Conservation (phyloP, 208 protist species). For the Entamoeba moshkovskii region DNA sequence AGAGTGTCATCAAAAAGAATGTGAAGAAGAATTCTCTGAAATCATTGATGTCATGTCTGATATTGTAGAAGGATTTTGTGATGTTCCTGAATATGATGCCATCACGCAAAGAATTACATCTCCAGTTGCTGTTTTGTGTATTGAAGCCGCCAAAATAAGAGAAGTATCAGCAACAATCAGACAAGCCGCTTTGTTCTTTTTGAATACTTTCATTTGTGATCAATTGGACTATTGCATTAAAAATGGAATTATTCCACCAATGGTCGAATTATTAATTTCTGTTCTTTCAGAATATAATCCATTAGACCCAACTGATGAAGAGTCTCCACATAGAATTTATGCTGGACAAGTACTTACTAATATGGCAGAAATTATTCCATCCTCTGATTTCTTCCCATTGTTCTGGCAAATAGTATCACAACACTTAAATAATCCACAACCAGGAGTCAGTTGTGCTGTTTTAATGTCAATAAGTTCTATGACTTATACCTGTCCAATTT, state of each 20-base stretch:
- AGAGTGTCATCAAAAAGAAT: neutral
- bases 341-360: neutral
- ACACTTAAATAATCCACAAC: neutral
- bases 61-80: neutral
- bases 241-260: neutral
- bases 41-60: neutral
- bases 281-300: neutral
- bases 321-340: neutral
- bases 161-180: neutral
- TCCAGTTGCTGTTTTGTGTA: neutral
- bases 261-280: neutral
- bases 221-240: neutral
- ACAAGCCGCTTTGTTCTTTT: neutral
- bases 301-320: neutral
- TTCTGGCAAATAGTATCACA: neutral
- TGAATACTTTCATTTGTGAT: neutral
- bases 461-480: neutral
- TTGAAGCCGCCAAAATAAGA: neutral
- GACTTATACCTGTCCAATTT: neutral
- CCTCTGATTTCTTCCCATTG: neutral
- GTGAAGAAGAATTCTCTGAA: neutral
- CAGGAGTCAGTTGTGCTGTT: neutral
- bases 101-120: neutral
- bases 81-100: neutral
- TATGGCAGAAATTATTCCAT: neutral